Conservation (phyloP, 176 grass and related monocot genomes). For the maize (Zea mays) region DNA sequence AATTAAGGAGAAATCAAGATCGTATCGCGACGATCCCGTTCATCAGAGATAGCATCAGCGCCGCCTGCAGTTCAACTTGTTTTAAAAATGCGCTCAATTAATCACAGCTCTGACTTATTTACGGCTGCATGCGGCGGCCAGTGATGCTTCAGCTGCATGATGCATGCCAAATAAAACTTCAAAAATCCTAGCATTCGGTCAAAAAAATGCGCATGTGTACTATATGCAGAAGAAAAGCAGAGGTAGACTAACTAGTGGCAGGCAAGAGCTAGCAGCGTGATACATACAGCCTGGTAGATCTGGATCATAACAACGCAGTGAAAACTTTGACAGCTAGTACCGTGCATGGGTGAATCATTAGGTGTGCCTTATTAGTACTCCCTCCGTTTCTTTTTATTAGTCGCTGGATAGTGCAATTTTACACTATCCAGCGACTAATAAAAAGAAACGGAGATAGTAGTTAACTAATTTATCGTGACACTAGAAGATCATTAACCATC, state of each 20-base stretch:
- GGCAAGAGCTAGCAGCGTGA: constrained; percentile 2
- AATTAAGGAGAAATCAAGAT: constrained; percentile 8
- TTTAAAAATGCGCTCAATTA: constrained; percentile 1
- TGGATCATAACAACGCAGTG: constrained; percentile 17
- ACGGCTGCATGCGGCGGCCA: neutral
- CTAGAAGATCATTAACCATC: no score
- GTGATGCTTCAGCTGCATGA: neutral
- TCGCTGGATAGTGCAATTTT: no score
- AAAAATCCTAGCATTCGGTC: constrained; percentile 41
- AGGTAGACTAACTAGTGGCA: constrained; percentile 33
- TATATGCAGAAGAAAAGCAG: constrained; percentile 10
- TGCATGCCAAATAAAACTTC: constrained; percentile 26
- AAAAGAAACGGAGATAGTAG: no score
- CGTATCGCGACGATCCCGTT: constrained; percentile 33
- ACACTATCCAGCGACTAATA: no score
- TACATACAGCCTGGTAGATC: constrained; percentile 47
- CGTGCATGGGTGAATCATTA: constrained; percentile 43
- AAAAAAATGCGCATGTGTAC: constrained; percentile 37
- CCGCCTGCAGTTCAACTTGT: constrained; percentile 5
- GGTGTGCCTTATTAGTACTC: no score
- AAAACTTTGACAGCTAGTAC: constrained; percentile 34
- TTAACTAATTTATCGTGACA: no score
- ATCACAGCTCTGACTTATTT: constrained; percentile 40
- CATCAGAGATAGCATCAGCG: constrained; percentile 1
- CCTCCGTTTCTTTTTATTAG: no score